Percentiles rank a stretch among this genome's conserved stretches.
Evolutionary conservation across 176 grass and related monocot genomes (phyloP).

Genomic region (Thinopyrum elongatum): DNA sequence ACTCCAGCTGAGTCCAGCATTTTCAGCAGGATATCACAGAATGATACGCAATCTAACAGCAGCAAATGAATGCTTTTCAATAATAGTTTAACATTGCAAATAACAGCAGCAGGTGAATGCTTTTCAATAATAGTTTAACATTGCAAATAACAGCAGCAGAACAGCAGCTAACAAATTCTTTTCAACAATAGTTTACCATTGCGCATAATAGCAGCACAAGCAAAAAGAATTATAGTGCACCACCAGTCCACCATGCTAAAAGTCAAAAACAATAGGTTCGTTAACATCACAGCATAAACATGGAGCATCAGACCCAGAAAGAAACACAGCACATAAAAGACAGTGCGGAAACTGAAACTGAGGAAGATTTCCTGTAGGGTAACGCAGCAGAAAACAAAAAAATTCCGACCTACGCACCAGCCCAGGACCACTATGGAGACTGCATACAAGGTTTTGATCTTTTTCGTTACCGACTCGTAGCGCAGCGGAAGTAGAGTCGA

Average conservation of each 20-base stretch:
- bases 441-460: too few relatives aligned
- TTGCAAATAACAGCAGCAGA: neutral
- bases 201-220: neutral
- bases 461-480: too few relatives aligned
- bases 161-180: neutral
- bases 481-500: too few relatives aligned
- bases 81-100: too few relatives aligned
- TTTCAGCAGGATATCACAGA: neutral
- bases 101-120: too few relatives aligned
- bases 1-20: neutral
- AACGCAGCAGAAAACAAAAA: too few relatives aligned
- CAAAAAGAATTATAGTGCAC: neutral
- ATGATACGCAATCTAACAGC: neutral
- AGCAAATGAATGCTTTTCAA: too few relatives aligned
- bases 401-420: too few relatives aligned
- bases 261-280: neutral
- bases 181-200: too few relatives aligned
- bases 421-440: too few relatives aligned
- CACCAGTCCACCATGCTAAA: neutral
- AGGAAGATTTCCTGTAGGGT: too few relatives aligned
- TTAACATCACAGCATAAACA: neutral
- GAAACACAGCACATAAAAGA: neutral
- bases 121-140: too few relatives aligned
- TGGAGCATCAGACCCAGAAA: neutral
- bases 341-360: neutral